phyloP scores from a whole-genome alignment of 768 basidiomycete species.

The Hericium rajendrae region DNA sequence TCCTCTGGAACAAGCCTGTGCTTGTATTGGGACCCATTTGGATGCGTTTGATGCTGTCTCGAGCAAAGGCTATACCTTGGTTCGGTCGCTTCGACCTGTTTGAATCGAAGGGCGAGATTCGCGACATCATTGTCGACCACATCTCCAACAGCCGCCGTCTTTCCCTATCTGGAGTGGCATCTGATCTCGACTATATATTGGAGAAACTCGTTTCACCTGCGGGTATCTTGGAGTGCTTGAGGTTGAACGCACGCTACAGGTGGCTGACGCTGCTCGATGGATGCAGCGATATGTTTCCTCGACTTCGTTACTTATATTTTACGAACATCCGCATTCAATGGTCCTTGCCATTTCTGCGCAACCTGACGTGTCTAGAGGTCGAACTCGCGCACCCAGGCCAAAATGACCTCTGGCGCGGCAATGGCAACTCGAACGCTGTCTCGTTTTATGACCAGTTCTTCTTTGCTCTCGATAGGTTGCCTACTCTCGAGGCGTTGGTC shows the following conservation, averaged over 20 bases:
- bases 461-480: not conserved
- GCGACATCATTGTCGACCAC: not conserved
- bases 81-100: not conserved
- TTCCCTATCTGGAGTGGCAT: not conserved
- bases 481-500: not conserved
- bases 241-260: not conserved
- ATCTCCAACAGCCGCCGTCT: not conserved
- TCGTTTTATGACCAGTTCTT: not conserved
- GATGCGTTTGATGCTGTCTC: not conserved
- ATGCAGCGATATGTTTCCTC: not conserved
- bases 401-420: not conserved
- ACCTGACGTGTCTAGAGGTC: not conserved
- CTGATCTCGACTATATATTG: not conserved
- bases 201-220: not conserved
- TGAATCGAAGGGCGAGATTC: not conserved
- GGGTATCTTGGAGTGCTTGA: not conserved
- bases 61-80: not conserved
- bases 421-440: not conserved
- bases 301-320: not conserved
- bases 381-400: not conserved
- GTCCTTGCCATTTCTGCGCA: not conserved
- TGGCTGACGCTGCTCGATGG: not conserved
- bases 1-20: not conserved
- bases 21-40: not conserved
- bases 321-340: not conserved